Evolutionary conservation across 1,284 basidiomycete species (phyloP).

Genomic region (Xerocomus minutiporus): DNA sequence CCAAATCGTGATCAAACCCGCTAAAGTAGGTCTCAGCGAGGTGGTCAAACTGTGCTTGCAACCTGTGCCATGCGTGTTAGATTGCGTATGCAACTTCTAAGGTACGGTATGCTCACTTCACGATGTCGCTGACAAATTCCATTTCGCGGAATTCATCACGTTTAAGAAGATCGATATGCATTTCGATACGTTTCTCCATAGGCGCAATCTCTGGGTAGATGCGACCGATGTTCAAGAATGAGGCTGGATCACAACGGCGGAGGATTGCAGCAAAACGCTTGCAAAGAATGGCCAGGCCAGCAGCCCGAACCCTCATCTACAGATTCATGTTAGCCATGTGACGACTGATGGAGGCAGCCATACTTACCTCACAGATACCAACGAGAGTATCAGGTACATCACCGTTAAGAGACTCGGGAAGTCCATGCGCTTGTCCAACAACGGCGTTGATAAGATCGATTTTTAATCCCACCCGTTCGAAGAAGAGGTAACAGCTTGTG

Average conservation of each 20-base stretch:
- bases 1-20: slow-evolving; percentile 78
- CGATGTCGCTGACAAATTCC: slow-evolving; percentile 86
- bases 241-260: slow-evolving; percentile 71
- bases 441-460: slow-evolving; percentile 79
- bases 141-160: slow-evolving; percentile 88
- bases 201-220: slow-evolving; percentile 81
- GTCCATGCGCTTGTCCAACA: slow-evolving; percentile 74
- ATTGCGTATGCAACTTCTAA: background rate
- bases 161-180: slow-evolving; percentile 80
- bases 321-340: background rate
- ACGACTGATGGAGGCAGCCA: background rate
- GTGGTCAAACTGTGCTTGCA: slow-evolving; percentile 89
- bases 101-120: slow-evolving; percentile 54
- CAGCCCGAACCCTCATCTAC: slow-evolving; percentile 78
- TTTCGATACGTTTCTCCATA: slow-evolving; percentile 88
- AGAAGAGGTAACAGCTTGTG: slow-evolving; percentile 84
- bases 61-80: slow-evolving; percentile 41
- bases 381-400: slow-evolving; percentile 79
- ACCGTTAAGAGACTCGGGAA: slow-evolving; percentile 79
- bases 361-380: slow-evolving; percentile 80
- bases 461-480: slow-evolving; percentile 82
- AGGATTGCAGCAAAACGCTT: slow-evolving; percentile 84
- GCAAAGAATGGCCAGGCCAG: slow-evolving; percentile 75
- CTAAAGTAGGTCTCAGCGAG: slow-evolving; percentile 81
- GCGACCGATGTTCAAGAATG: slow-evolving; percentile 80